Evolutionary conservation across 805 yeast genomes (phyloP).

Genomic region (Suhomyces sp.): DNA sequence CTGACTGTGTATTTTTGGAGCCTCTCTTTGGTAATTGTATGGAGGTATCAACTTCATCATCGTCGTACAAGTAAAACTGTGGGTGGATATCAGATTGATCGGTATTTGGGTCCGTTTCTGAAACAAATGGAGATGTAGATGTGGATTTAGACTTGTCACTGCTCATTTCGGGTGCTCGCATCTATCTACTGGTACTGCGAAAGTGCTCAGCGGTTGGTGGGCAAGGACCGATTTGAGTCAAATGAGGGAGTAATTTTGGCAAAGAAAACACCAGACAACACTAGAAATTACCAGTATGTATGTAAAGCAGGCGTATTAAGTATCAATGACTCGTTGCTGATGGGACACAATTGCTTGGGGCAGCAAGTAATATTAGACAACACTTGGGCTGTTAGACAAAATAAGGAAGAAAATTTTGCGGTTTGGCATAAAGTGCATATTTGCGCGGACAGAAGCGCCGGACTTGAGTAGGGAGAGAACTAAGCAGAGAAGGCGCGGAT

Average conservation of each 20-base stretch:
- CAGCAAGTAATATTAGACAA: neutral
- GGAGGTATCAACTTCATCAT: slow-evolving; percentile 6
- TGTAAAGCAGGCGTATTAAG: too few relatives aligned
- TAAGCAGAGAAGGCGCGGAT: neutral
- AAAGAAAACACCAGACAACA: neutral
- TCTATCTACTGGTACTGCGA: neutral
- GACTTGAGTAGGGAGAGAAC: neutral
- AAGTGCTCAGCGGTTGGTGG: neutral
- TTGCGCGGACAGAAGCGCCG: neutral
- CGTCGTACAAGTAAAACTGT: slow-evolving; percentile 1
- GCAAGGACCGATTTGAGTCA: neutral
- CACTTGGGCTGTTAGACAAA: neutral
- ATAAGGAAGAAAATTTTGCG: neutral
- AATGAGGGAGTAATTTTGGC: neutral
- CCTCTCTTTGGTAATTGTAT: slow-evolving; percentile 6
- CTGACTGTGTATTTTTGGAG: neutral
- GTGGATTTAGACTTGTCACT: neutral
- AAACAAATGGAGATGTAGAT: neutral
- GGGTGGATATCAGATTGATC: neutral
- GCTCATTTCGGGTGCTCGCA: neutral
- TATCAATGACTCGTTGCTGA: neutral
- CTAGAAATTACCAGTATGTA: too few relatives aligned
- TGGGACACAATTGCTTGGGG: neutral
- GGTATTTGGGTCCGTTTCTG: neutral
- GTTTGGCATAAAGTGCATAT: neutral